Evolutionary conservation across 495 filamentous ascomycete species (phyloP), one percentile per base, ranked within the genome.

Genomic region (Xylaria palmicola): DNA sequence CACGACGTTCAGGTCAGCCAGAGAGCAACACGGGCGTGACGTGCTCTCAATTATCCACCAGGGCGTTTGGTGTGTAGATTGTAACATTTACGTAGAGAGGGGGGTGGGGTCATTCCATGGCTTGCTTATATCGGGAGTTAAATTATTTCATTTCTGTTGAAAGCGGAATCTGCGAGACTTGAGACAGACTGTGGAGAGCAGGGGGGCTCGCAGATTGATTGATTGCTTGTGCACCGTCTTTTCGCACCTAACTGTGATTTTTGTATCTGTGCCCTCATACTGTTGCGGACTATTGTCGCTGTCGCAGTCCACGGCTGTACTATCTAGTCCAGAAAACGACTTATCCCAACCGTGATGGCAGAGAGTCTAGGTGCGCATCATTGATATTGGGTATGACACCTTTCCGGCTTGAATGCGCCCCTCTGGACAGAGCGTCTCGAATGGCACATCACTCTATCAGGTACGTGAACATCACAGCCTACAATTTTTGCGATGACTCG

Each of bases 1-100:
- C 9, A 61, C 53, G 59, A 65, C 65, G 64, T n/a, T 62, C 56
- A 60, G 57, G 56, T 60, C 58, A 59, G 17, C 32, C 32, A 6
- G 59, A 55, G 17, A 32, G 54, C 44, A 62, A 22, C 6, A 50
- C n/a, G 22, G 24, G 34, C 34, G 3, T 27, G 24, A 24, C 34
- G 3, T 27, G 34, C 36, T 51, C 34, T n/a, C 34, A 32, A 20
- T 43, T 40, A 32, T 13, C 15, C 6, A 6, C 15, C 6, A 6
- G 32, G 56, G 56, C 56, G 56, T 59, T n/a, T 59, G 34, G 36
- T n/a, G 44, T 50, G 20, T 29, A 24, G 17, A 49, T 32, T 22
- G 45, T 51, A 51, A 50, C 56, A 59, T 40, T 20, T 34, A 59
- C 44, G 32, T 59, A 59, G 56, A 59, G 15, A 15, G 55, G 9